phyloP scores from a whole-genome alignment of 139 green algal genomes.

The Auxenochlorella pyrenoidosa region DNA sequence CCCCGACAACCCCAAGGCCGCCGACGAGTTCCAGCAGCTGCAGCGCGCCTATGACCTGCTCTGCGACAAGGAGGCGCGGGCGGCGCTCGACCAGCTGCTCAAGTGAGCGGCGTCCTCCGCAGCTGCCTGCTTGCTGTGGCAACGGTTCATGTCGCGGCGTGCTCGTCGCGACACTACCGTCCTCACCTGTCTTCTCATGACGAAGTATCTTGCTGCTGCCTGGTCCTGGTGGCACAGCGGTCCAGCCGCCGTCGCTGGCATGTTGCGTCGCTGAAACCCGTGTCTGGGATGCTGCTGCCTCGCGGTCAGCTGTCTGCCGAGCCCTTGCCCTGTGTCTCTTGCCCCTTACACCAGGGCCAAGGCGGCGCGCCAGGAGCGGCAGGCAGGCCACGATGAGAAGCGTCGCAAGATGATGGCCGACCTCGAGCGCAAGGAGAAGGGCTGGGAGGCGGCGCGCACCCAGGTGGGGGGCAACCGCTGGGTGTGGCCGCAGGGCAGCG shows the following conservation, averaged over 20 bases:
- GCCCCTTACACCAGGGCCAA: slow-evolving; percentile 57
- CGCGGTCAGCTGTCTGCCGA: too few species aligned
- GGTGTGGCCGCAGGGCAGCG: too few species aligned
- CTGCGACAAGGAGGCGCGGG: slow-evolving; percentile 68
- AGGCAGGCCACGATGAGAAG: slow-evolving; percentile 70
- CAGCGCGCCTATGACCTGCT: slow-evolving; percentile 89
- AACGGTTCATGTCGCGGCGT: neutral
- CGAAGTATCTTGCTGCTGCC: too few species aligned
- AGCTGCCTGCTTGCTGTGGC: neutral
- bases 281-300: neutral
- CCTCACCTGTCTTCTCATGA: too few species aligned
- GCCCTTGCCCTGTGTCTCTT: neutral
- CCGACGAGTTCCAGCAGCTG: slow-evolving; percentile 82
- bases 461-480: too few species aligned
- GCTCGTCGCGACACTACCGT: too few species aligned
- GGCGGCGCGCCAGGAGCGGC: slow-evolving; percentile 44
- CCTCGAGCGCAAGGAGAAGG: slow-evolving; percentile 73
- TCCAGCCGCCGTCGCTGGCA: too few species aligned
- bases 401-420: slow-evolving; percentile 82
- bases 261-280: neutral
- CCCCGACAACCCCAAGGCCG: slow-evolving; percentile 59
- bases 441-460: slow-evolving; percentile 34
- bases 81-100: slow-evolving; percentile 76
- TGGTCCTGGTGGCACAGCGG: too few species aligned
- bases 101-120: slow-evolving; percentile 42